Conservation (phyloP, 495 filamentous ascomycete genomes). For the Penicillium tannophilum region DNA sequence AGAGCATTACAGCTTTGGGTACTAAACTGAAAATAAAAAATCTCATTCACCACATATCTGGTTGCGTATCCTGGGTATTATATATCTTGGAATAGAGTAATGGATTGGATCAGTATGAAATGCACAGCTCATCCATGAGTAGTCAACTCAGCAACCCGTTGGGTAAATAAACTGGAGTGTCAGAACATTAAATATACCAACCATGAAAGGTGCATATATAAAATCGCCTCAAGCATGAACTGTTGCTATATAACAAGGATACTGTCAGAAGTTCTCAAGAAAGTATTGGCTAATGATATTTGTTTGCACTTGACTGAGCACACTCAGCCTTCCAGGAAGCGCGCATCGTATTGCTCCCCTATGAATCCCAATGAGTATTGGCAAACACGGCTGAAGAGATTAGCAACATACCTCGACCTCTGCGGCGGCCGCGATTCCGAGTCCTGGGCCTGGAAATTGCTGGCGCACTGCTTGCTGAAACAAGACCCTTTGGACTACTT, state of each 20-base stretch:
- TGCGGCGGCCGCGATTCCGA: slow-evolving; percentile 25
- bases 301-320: not conserved
- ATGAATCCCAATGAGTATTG: slow-evolving; percentile 5
- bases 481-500: slow-evolving; percentile 22
- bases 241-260: not conserved
- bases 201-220: not conserved
- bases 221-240: not conserved
- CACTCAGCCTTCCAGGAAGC: slow-evolving; percentile 30
- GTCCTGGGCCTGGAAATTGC: not conserved
- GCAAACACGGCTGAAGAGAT: not conserved
- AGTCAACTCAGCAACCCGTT: not conserved
- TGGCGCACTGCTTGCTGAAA: slow-evolving; percentile 23
- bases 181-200: not conserved
- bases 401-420: slow-evolving; percentile 28
- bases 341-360: slow-evolving; percentile 41
- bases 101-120: not conserved
- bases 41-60: slow-evolving; percentile 9
- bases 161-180: not conserved
- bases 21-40: slow-evolving; percentile 30
- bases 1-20: slow-evolving; percentile 30
- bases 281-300: not conserved
- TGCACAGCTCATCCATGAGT: not conserved
- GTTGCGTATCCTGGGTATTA: not conserved
- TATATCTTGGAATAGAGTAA: not conserved
- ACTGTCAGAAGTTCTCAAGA: not conserved